Conservation (phyloP, 768 basidiomycete species). For the Dictyophora rubrovolvata region DNA sequence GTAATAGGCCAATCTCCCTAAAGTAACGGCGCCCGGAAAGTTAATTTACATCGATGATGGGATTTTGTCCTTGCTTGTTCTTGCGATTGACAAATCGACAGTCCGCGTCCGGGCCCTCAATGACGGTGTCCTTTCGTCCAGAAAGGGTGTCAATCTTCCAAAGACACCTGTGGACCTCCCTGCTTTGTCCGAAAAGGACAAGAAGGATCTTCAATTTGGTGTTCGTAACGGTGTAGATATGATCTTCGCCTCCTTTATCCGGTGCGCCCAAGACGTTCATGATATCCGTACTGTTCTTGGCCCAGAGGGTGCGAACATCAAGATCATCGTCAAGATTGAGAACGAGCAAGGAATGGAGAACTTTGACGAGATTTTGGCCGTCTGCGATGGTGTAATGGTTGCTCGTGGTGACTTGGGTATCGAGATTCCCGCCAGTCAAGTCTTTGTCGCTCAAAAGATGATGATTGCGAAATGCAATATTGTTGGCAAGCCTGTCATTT, state of each 20-base stretch:
- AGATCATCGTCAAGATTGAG: conserved; percentile 99
- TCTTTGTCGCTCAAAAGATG: conserved; percentile 99
- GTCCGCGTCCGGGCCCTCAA: conserved; percentile 83
- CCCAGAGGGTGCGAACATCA: conserved; percentile 89
- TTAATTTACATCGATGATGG: conserved; percentile 97
- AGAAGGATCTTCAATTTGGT: conserved; percentile 87
- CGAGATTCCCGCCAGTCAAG: conserved; percentile 98
- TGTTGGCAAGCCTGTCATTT: conserved; percentile 94
- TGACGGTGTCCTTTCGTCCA: conserved; percentile 85
- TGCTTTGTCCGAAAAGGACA: conserved; percentile 96
- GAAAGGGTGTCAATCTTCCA: conserved; percentile 98
- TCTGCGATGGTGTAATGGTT: conserved; percentile 98
- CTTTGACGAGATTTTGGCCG: conserved; percentile 96
- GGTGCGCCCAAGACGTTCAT: conserved; percentile 84
- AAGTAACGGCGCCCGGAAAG: conserved; percentile 95
- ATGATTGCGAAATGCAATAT: conserved; percentile 99
- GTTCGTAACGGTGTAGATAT: conserved; percentile 98
- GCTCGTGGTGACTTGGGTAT: conserved; percentile 99
- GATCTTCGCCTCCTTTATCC: conserved; percentile 99
- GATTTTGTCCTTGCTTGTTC: conserved; percentile 87
- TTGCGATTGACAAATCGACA: conserved; percentile 73
- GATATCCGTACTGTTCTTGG: conserved; percentile 93
- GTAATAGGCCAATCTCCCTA: conserved; percentile 74
- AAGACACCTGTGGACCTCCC: conserved; percentile 97
- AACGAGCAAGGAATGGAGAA: conserved; percentile 98